Evolutionary conservation across 1,284 basidiomycete genomes (phyloP), one percentile per base, ranked within the genome.

Genomic region (Ceratobasidium papillatum): DNA sequence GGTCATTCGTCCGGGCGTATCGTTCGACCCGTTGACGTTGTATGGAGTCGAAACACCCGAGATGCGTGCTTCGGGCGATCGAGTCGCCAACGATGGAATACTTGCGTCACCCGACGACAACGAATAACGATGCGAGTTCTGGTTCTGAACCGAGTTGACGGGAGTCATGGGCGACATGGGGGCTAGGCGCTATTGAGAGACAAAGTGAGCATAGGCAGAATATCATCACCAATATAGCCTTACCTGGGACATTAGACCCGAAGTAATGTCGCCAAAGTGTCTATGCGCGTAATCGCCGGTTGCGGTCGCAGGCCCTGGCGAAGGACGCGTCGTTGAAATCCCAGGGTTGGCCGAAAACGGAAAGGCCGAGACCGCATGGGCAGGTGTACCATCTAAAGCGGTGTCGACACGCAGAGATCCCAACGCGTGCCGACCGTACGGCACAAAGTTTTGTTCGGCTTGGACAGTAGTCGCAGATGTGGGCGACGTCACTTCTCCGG

Each of bases 311-410:
- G 68, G 68, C 30, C 68, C 68, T 71, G 68, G 68, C 54, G 68
- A 71, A 47, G 68, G 68, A 71, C 68, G 68, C 68, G 68, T 71
- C 56, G 68, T 71, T 25, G 68, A 71, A 30, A 71, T 71, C 54
- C 41, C 68, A 45, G 68, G 68, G 68, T 71, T 71, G 43, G 68
- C 68, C 68, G 68, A 71, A 43, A 71, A 71, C 43, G 68, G 68
- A 49, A 71, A 71, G 43, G 68, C 68, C 41, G 68, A 71, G 54
- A 71, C 68, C 27, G 68, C 68, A 17, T 71, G 68, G 8, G 68
- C 68, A 19, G 68, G 68, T n/a, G 56, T 52, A 19, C 56, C 51
- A 1, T 71, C 68, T 17, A 71, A 43, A 32, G 56, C 68, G 22
- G 68, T 71, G 30, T 71, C 56, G 54, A 71, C 68, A 43, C 68